A percentile compares a stretch with the other conserved stretches of the same genome.
These are phyloP conservation scores for Pseudozyma sp. DNA, from an alignment of 1,284 basidiomycete genomes.

Conservation along the genomic window DNA sequence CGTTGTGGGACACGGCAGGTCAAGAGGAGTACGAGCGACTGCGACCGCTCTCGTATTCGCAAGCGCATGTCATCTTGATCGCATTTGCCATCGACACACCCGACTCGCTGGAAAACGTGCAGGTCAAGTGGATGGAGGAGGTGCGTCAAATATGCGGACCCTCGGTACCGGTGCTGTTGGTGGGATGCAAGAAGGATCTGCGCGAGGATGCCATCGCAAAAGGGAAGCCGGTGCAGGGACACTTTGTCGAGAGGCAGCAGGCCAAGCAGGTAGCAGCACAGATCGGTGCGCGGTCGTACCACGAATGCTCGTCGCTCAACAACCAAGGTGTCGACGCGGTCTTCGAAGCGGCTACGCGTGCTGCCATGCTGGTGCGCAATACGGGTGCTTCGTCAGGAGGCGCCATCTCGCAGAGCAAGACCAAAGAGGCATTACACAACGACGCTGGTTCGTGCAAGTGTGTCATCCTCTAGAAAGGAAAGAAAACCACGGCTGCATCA, in stretches of 20 bases:
- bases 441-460: constrained; percentile 53
- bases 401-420: constrained; percentile 52
- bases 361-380: constrained; percentile 59
- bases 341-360: constrained; percentile 64
- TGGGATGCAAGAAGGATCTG: constrained; percentile 87
- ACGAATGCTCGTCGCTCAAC: constrained; percentile 61
- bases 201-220: constrained; percentile 72
- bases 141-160: constrained; percentile 62
- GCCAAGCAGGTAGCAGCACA: constrained; percentile 69
- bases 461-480: constrained; percentile 36
- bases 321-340: constrained; percentile 65
- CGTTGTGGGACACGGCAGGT: constrained; percentile 96
- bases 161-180: constrained; percentile 82
- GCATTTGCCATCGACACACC: constrained; percentile 96
- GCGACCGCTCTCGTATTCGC: constrained; percentile 94
- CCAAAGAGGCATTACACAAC: constrained; percentile 44
- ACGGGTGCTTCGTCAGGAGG: constrained; percentile 41
- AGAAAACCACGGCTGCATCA: not conserved
- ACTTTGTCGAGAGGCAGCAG: constrained; percentile 69
- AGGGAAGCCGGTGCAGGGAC: constrained; percentile 65
- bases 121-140: constrained; percentile 88
- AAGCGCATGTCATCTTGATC: constrained; percentile 98
- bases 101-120: constrained; percentile 94
- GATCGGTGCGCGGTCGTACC: constrained; percentile 72
- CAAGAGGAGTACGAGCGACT: constrained; percentile 95